Percentiles rank a stretch among this genome's conserved stretches.
phyloP scores from a whole-genome alignment of 768 basidiomycete species.

The Chlorophyllum brunneum region DNA sequence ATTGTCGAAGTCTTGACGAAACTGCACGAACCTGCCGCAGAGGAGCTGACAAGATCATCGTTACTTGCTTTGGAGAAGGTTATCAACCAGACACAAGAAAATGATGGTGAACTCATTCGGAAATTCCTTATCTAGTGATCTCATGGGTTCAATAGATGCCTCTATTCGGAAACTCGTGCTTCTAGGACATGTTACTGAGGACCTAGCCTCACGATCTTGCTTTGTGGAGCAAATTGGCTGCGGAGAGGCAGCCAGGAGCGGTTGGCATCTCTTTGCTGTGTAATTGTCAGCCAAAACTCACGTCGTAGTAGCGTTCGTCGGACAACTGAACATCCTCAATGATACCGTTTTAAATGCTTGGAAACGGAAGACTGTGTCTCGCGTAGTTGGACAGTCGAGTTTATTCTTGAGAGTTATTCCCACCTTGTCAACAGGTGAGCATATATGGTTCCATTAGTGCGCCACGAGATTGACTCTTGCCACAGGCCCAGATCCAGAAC shows the following conservation, averaged over 20 bases:
- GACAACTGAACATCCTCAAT: neutral
- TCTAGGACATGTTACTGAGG: slow-evolving; percentile 45
- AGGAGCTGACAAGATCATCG: slow-evolving; percentile 39
- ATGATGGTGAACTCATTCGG: slow-evolving; percentile 28
- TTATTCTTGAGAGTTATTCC: slow-evolving; percentile 4
- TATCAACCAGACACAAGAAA: slow-evolving; percentile 25
- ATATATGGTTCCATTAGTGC: neutral
- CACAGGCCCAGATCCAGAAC: slow-evolving; percentile 45
- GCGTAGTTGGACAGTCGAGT: neutral
- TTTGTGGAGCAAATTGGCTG: slow-evolving; percentile 46
- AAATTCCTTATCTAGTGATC: neutral
- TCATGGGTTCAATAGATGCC: slow-evolving; percentile 20
- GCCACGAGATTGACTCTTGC: neutral
- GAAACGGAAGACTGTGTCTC: neutral
- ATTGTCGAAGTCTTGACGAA: slow-evolving; percentile 39
- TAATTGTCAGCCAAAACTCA: neutral
- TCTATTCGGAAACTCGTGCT: slow-evolving; percentile 34
- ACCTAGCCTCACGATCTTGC: slow-evolving; percentile 38
- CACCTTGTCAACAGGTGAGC: neutral
- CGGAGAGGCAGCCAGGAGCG: slow-evolving; percentile 23
- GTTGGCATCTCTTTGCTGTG: slow-evolving; percentile 14
- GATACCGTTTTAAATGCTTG: neutral
- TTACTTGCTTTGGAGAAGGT: slow-evolving; percentile 36
- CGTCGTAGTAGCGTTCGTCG: neutral
- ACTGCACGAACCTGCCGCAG: slow-evolving; percentile 49